Evolutionary conservation across 257 asterid genomes (phyloP).

Genomic region (Scutellaria baicalensis): DNA sequence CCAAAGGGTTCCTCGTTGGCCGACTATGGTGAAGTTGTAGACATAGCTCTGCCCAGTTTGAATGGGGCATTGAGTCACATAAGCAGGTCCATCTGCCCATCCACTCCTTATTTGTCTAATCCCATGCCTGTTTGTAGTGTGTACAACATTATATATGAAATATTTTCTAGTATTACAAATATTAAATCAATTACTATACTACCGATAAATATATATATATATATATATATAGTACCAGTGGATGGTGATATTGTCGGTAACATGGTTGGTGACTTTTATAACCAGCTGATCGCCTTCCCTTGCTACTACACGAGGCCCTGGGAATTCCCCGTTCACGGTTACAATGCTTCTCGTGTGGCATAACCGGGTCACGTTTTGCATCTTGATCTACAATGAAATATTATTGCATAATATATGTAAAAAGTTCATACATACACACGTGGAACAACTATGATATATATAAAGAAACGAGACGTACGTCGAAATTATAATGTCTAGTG

Average conservation of each 20-base stretch:
- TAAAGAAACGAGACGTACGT: conserved; percentile 12
- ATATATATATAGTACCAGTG: too few relatives aligned
- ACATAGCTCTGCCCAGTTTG: conserved; percentile 40
- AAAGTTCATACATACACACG: too few relatives aligned
- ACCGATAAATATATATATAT: too few relatives aligned
- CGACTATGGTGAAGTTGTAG: conserved; percentile 34
- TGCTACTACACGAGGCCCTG: conserved; percentile 54
- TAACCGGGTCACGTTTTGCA: conserved; percentile 51
- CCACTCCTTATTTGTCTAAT: conserved; percentile 41
- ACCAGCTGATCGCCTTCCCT: conserved; percentile 63
- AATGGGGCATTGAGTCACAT: conserved; percentile 49
- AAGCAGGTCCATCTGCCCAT: conserved; percentile 59
- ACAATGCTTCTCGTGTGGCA: conserved; percentile 58
- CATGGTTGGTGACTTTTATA: conserved; percentile 46
- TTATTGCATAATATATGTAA: background rate
- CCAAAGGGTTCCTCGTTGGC: conserved; percentile 55
- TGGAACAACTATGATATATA: too few relatives aligned
- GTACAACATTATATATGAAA: too few relatives aligned
- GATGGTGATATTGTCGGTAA: conserved; percentile 44
- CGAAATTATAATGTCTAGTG: conserved; percentile 40
- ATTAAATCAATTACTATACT: too few relatives aligned
- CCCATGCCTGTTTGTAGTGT: conserved; percentile 46
- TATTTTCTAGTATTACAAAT: too few relatives aligned
- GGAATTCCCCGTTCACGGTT: conserved; percentile 60
- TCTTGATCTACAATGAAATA: conserved; percentile 19